A percentile compares a stretch with the other conserved stretches of the same genome.
phyloP scores from a whole-genome alignment of 2,329 filamentous ascomycete species.

The Triangularia verruculosa region DNA sequence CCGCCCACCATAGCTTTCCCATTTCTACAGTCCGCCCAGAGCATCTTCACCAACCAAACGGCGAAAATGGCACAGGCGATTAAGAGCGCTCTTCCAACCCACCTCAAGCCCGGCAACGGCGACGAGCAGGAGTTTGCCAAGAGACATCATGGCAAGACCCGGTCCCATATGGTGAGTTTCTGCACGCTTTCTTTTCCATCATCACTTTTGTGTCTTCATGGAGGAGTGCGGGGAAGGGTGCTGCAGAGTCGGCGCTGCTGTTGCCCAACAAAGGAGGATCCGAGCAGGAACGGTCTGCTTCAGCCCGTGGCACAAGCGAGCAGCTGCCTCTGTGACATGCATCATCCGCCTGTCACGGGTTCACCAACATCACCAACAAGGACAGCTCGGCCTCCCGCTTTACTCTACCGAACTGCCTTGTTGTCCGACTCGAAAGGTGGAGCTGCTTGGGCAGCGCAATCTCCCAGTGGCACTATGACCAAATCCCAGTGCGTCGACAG shows the following conservation, averaged over 20 bases:
- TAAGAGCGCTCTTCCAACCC: slow-evolving; percentile 76
- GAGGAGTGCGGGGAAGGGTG: not conserved
- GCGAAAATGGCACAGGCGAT: slow-evolving; percentile 60
- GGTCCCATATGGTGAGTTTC: slow-evolving; percentile 76
- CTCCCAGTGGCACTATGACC: not conserved
- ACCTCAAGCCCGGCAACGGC: slow-evolving; percentile 66
- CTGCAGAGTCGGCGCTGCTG: not conserved
- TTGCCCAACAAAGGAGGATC: not conserved
- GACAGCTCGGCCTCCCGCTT: not conserved
- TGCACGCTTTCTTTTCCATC: not conserved
- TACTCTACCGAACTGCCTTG: not conserved
- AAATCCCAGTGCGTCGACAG: not conserved
- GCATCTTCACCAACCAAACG: slow-evolving; percentile 11
- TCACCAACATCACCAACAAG: not conserved
- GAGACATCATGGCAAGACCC: slow-evolving; percentile 79
- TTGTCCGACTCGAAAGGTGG: not conserved
- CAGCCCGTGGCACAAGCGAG: slow-evolving; percentile 1
- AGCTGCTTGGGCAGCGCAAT: not conserved
- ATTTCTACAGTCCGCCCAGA: slow-evolving; percentile 2
- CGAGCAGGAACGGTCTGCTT: not conserved
- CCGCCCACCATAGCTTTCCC: slow-evolving; percentile 3
- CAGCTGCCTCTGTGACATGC: slow-evolving; percentile 13
- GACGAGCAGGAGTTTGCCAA: slow-evolving; percentile 51
- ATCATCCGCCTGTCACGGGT: slow-evolving; percentile 10
- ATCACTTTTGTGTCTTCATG: not conserved